Evolutionary conservation across 2,329 filamentous ascomycete species (phyloP).

Genomic region (Herpomyces periplanetae): DNA sequence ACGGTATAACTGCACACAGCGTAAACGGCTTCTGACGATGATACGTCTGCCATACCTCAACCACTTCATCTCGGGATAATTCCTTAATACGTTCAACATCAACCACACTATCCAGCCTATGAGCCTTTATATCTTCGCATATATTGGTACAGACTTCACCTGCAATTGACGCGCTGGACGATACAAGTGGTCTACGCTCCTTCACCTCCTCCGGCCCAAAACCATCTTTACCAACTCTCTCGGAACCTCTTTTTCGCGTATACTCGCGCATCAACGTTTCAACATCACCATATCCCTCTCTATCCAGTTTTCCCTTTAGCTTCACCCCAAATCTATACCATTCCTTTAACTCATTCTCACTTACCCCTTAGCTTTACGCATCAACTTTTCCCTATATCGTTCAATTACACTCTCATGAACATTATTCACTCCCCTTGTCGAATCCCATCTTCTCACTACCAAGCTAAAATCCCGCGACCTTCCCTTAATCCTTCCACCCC

Average conservation of each 20-base stretch:
- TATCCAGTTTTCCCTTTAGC: not conserved
- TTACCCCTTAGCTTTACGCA: conserved; percentile 30
- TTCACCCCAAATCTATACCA: not conserved
- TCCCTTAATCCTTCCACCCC: too few relatives aligned
- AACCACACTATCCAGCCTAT: not conserved
- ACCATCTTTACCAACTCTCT: too few relatives aligned
- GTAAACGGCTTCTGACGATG: conserved; percentile 30
- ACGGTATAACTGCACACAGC: conserved; percentile 46
- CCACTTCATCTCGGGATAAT: conserved; percentile 43
- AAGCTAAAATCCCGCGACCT: too few relatives aligned
- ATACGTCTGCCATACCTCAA: conserved; percentile 55
- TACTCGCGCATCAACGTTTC: too few relatives aligned
- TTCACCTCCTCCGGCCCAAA: too few relatives aligned
- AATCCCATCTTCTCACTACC: too few relatives aligned
- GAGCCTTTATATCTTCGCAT: not conserved
- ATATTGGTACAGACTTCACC: not conserved
- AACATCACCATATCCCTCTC: not conserved
- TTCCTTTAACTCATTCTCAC: conserved; percentile 3
- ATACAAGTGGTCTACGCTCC: too few relatives aligned
- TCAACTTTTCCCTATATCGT: conserved; percentile 55
- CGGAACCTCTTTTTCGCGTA: too few relatives aligned
- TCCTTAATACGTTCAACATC: conserved; percentile 7
- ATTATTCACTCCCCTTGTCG: too few relatives aligned
- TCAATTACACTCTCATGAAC: conserved; percentile 26
- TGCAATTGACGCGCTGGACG: too few relatives aligned